A percentile compares a stretch with the other conserved stretches of the same genome.
Evolutionary conservation across 257 asterid genomes (phyloP).

Genomic region (Solanum appendiculatum): DNA sequence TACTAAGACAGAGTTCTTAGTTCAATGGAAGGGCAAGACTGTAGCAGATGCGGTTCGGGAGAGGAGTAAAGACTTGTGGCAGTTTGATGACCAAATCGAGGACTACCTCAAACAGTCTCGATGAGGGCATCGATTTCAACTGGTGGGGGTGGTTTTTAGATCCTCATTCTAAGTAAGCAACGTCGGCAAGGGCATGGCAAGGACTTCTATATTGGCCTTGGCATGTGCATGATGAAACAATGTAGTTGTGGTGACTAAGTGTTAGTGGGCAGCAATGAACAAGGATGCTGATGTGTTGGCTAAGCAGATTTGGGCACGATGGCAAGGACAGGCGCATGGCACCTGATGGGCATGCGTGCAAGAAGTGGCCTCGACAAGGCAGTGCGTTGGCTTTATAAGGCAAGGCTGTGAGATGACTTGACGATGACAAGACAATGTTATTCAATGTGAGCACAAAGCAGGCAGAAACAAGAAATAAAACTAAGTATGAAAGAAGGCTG

Average conservation of each 20-base stretch:
- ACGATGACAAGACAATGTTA: not conserved
- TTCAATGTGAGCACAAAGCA: not conserved
- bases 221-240: not conserved
- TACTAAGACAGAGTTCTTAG: too few relatives aligned
- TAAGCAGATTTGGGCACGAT: not conserved
- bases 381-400: not conserved
- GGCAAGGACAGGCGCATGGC: not conserved
- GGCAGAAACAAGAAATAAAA: not conserved
- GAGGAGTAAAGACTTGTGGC: not conserved
- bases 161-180: not conserved
- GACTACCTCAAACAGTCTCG: not conserved
- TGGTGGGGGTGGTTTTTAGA: not conserved
- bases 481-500: not conserved
- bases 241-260: not conserved
- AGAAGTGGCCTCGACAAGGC: not conserved
- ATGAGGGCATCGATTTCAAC: not conserved
- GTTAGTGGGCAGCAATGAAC: not conserved
- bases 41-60: too few relatives aligned
- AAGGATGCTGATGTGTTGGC: not conserved
- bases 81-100: not conserved
- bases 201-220: not conserved
- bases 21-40: too few relatives aligned
- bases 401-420: not conserved
- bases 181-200: not conserved
- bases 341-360: not conserved